Percentiles rank a stretch among this genome's conserved stretches.
phyloP scores from a whole-genome alignment of 2,329 filamentous ascomycete genomes.

The Cladosporium halotolerans region DNA sequence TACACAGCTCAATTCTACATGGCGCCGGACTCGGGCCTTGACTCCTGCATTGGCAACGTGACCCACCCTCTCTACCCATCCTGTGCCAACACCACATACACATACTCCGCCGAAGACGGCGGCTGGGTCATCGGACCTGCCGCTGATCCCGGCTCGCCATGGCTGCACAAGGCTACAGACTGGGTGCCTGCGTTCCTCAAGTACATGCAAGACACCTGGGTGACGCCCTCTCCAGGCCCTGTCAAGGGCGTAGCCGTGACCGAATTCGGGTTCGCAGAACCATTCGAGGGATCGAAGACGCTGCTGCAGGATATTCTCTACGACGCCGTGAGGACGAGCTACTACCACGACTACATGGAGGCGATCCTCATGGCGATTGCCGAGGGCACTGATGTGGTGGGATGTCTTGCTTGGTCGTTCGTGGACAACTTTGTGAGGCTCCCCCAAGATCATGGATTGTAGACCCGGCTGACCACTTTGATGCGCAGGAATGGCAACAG shows the following conservation, averaged over 20 bases:
- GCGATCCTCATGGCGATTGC: slow-evolving; percentile 30
- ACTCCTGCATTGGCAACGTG: slow-evolving; percentile 31
- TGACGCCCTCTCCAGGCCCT: slow-evolving; percentile 8
- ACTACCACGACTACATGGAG: slow-evolving; percentile 31
- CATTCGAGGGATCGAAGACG: slow-evolving; percentile 29
- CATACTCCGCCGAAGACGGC: slow-evolving; percentile 22
- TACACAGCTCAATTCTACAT: slow-evolving; percentile 33
- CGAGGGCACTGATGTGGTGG: slow-evolving; percentile 33
- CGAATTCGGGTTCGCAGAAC: slow-evolving; percentile 35
- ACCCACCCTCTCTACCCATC: slow-evolving; percentile 30
- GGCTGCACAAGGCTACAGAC: slow-evolving; percentile 32
- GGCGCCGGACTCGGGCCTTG: slow-evolving; percentile 31
- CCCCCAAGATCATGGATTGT: not conserved
- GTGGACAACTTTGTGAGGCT: slow-evolving; percentile 32
- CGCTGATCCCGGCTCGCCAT: slow-evolving; percentile 27
- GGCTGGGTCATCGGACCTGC: slow-evolving; percentile 30
- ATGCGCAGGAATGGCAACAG: slow-evolving; percentile 22
- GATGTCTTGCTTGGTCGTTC: slow-evolving; percentile 32
- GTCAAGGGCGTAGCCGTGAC: slow-evolving; percentile 28
- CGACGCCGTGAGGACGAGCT: slow-evolving; percentile 27
- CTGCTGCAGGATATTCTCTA: slow-evolving; percentile 25
- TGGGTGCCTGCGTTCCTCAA: slow-evolving; percentile 30
- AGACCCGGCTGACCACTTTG: not conserved
- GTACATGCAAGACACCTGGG: slow-evolving; percentile 29
- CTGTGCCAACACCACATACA: slow-evolving; percentile 31